Evolutionary conservation across 495 filamentous ascomycete species (phyloP).

Genomic region (Tuber aestivum): DNA sequence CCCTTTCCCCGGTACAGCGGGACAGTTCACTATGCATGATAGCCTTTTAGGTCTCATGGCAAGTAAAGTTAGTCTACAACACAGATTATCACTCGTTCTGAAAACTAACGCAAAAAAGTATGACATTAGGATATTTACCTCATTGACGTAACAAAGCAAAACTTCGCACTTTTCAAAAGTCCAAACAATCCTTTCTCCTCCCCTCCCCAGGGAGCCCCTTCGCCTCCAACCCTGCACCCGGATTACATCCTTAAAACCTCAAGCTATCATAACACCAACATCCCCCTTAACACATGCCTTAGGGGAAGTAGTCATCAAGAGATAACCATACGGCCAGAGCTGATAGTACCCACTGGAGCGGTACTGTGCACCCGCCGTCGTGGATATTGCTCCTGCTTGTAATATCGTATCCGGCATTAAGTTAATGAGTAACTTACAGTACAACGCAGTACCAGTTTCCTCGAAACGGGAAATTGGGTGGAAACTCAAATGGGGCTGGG

Average conservation of each 20-base stretch:
- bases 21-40: no score
- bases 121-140: background rate
- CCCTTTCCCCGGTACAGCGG: background rate
- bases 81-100: background rate
- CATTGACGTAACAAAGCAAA: background rate
- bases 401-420: conserved; percentile 51
- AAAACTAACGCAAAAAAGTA: background rate
- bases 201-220: background rate
- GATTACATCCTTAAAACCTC: conserved; percentile 45
- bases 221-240: background rate
- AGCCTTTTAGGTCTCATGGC: background rate
- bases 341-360: conserved; percentile 50
- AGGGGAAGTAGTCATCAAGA: conserved; percentile 44
- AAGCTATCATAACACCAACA: conserved; percentile 57
- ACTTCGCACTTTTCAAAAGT: background rate
- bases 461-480: conserved; percentile 58
- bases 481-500: conserved; percentile 29
- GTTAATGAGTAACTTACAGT: no score
- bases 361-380: conserved; percentile 46
- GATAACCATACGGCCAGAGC: conserved; percentile 50
- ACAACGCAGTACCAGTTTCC: conserved; percentile 49
- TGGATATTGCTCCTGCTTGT: conserved; percentile 55
- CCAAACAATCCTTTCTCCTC: background rate
- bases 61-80: no score
- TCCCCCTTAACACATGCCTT: conserved; percentile 47